A percentile compares a stretch with the other conserved stretches of the same genome.
These are phyloP conservation scores for Podaxis sp. DNA, from an alignment of 768 basidiomycete genomes.

Conservation along the genomic window DNA sequence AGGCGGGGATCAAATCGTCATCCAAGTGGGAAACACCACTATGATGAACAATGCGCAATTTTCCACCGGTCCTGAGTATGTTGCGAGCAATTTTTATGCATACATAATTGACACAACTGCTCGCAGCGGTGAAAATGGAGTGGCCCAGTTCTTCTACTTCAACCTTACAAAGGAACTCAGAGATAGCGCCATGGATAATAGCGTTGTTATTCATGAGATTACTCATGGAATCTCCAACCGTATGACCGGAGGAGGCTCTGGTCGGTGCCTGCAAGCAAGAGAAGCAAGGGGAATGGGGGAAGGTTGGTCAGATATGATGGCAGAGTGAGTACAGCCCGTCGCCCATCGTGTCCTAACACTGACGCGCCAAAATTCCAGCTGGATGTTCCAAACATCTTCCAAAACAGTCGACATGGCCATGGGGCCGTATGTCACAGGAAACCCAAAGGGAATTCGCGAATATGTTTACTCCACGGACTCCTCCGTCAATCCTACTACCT, in stretches of 20 bases:
- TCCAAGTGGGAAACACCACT: slow-evolving; percentile 52
- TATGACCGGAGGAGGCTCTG: slow-evolving; percentile 57
- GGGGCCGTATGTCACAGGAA: slow-evolving; percentile 54
- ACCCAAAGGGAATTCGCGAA: slow-evolving; percentile 49
- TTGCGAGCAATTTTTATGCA: not conserved
- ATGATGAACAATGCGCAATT: slow-evolving; percentile 49
- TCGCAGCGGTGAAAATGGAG: not conserved
- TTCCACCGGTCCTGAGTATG: slow-evolving; percentile 42
- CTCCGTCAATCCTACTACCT: slow-evolving; percentile 29
- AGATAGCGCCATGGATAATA: slow-evolving; percentile 65
- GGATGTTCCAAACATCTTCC: slow-evolving; percentile 41
- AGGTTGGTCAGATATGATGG: slow-evolving; percentile 57
- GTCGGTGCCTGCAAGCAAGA: slow-evolving; percentile 57
- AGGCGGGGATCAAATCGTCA: slow-evolving; percentile 54
- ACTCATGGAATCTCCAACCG: slow-evolving; percentile 52
- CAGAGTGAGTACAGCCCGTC: slow-evolving; percentile 30
- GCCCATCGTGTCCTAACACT: slow-evolving; percentile 14
- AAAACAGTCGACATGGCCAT: slow-evolving; percentile 37
- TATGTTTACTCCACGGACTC: slow-evolving; percentile 56
- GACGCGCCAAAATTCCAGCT: slow-evolving; percentile 18
- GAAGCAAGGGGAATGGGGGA: slow-evolving; percentile 71
- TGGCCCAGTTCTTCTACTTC: slow-evolving; percentile 15
- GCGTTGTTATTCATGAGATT: slow-evolving; percentile 51
- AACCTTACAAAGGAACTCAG: slow-evolving; percentile 18
- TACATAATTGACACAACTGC: not conserved